A percentile compares a stretch with the other conserved stretches of the same genome.
phyloP scores from a whole-genome alignment of 1,284 basidiomycete species.

The Ceratobasidium sp. region DNA sequence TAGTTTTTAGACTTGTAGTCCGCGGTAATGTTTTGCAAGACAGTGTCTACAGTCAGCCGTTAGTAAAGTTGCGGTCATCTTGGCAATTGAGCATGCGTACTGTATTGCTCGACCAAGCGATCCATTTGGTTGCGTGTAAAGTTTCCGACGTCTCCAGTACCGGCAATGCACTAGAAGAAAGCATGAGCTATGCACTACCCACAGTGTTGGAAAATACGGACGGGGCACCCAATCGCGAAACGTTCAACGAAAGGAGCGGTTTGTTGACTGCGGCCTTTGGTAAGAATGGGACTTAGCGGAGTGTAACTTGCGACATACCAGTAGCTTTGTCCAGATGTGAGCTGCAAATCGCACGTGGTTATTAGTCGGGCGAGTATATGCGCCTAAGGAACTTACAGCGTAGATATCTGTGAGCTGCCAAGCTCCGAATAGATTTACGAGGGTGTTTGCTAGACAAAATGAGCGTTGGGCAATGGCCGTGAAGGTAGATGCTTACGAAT shows the following conservation, averaged over 20 bases:
- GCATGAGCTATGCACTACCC: background rate
- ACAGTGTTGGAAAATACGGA: conserved; percentile 48
- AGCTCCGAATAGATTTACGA: conserved; percentile 54
- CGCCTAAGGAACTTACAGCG: conserved; percentile 51
- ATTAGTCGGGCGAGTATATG: background rate
- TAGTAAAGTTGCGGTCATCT: background rate
- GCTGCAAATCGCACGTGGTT: background rate
- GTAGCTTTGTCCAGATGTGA: conserved; percentile 50
- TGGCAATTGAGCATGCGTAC: conserved; percentile 5
- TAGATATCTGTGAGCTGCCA: conserved; percentile 58
- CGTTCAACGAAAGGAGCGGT: conserved; percentile 49
- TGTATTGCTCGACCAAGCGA: conserved; percentile 55
- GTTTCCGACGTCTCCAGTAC: conserved; percentile 55
- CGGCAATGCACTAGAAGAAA: conserved; percentile 2
- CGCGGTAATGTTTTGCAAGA: conserved; percentile 54
- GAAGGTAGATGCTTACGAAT: conserved; percentile 55
- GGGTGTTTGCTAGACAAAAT: conserved; percentile 35
- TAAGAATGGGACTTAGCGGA: background rate
- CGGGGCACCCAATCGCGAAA: conserved; percentile 56
- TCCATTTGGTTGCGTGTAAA: conserved; percentile 57
- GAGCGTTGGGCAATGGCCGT: conserved; percentile 19
- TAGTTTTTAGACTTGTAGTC: conserved; percentile 55
- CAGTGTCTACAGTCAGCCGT: conserved; percentile 52
- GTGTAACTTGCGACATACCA: conserved; percentile 52
- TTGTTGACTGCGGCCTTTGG: conserved; percentile 49